Base-by-base conservation (phyloP, 148 eudicot genomes). In the Suaeda aralocaspica region DNA sequence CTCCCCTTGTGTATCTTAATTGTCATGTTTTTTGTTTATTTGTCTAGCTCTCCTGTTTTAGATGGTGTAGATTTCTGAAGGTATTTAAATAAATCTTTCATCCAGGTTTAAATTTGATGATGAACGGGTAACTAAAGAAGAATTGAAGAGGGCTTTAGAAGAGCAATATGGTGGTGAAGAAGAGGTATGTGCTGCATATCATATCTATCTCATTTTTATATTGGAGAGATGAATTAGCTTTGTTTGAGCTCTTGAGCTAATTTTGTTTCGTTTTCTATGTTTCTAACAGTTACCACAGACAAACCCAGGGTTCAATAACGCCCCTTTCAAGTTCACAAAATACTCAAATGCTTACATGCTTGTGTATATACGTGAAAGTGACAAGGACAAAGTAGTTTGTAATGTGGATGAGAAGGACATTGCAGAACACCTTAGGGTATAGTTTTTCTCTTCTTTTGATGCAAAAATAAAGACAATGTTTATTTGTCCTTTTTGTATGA, bases 111-210 rank as follows among this genome's bases (percentile, higher is more conserved):
- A 92, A 72, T 92, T 92, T 81, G 98, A 92, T 55, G 98, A 92
- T 82, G 98, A 92, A 63, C 83, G 98, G 76, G 98, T 92, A 24
- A 89, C 98, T 39, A 89, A 86, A 84, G 98, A 92, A 80, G 93
- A 89, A 74, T 39, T 79, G 30, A 88, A 89, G 68, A 86, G 82
- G 74, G 96, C 89, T 13, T 64, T 91, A 62, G 98, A 93, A 78
- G 98, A 93, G 83, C 98, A 90, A 66, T 93, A 84, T 85, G 98
- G 98, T 65, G 98, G 98, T 31, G 96, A 93, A 80, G 99, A 91
- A 74, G 98, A 93, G 95, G 98, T 93, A 79, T 55, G 9, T 53
- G 22, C n/a, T 48, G 26, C 25, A 12, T 46, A 15, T 7, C 45
- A 36, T 34, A 30, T 28, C 49, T 50, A 25, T 24, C 34, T 2